A percentile compares a stretch with the other conserved stretches of the same genome.
phyloP scores from a whole-genome alignment of 1,139 yeast genomes.

The Taiozyma onychis region DNA sequence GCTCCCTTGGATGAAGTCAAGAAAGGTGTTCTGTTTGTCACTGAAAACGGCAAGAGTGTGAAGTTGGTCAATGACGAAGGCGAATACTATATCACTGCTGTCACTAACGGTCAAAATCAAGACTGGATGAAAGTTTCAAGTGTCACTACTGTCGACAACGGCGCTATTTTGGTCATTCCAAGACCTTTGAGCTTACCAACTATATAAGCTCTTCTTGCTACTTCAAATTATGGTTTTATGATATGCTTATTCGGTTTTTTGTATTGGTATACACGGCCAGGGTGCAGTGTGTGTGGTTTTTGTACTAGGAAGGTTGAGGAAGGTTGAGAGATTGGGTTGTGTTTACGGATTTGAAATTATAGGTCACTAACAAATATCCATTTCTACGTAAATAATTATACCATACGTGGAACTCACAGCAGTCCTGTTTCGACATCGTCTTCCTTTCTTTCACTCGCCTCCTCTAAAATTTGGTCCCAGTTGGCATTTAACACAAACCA shows the following conservation, averaged over 20 bases:
- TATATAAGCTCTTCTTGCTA: not conserved
- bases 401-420: not conserved
- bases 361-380: not conserved
- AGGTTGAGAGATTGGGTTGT: not conserved
- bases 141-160: constrained; percentile 49
- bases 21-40: constrained; percentile 29
- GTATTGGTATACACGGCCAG: too few relatives aligned
- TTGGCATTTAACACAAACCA: constrained; percentile 44
- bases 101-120: constrained; percentile 29
- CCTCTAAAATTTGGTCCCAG: constrained; percentile 45
- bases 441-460: constrained; percentile 36
- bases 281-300: not conserved
- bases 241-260: not conserved
- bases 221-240: not conserved
- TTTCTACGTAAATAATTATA: not conserved
- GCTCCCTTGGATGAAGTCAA: constrained; percentile 20
- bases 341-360: not conserved
- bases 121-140: constrained; percentile 35
- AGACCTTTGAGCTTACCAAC: constrained; percentile 23
- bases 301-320: not conserved
- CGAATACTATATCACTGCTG: constrained; percentile 33
- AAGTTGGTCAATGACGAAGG: constrained; percentile 38
- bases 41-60: constrained; percentile 39
- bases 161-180: constrained; percentile 48
- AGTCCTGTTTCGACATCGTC: constrained; percentile 12